Evolutionary conservation across 495 filamentous ascomycete species (phyloP), one percentile per base, ranked within the genome.

Genomic region (Annulohypoxylon nitens): DNA sequence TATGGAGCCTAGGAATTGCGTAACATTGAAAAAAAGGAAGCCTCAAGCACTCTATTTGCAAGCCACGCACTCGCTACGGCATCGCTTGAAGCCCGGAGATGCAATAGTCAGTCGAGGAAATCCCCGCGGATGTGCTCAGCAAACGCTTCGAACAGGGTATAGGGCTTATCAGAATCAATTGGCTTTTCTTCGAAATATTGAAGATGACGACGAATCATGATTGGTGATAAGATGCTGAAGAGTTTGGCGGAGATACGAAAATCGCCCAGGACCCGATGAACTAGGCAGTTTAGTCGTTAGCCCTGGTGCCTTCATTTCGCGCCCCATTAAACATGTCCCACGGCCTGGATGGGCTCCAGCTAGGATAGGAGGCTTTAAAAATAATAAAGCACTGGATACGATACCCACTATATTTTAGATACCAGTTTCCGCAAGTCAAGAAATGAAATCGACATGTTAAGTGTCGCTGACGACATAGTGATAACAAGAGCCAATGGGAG

Each of bases 201-300:
- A 69, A 61, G 55, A 76, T 48, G 45, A 20, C 53, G 62, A 69
- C 78, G 77, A 79, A 79, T 78, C 73, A 79, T 62, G 62, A 63
- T 66, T 45, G 39, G 50, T 68, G 76, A 78, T 79, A 79, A 76
- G 39, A 54, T 51, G 57, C 20, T 26, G 51, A 34, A 57, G 11
- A 60, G 51, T 61, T 61, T 58, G 71, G 71, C 78, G 78, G 78
- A 79, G 76, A 79, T 79, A 68, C 73, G 59, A 70, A 76, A 75
- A 73, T 51, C 74, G 67, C 71, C 76, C 66, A 76, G 70, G 61
- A 61, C 39, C 50, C 37, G 48, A 66, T 55, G 25, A 55, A 65
- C 54, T 69, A 51, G 64, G 68, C 43, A 43, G 39, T 43, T 43
- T 47, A 47, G 43, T 47, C 43, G 10, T 48, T 71, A 68, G 50